phyloP scores from a whole-genome alignment of 371 early-diverging fungal species.

The Mucor lusitanicus region DNA sequence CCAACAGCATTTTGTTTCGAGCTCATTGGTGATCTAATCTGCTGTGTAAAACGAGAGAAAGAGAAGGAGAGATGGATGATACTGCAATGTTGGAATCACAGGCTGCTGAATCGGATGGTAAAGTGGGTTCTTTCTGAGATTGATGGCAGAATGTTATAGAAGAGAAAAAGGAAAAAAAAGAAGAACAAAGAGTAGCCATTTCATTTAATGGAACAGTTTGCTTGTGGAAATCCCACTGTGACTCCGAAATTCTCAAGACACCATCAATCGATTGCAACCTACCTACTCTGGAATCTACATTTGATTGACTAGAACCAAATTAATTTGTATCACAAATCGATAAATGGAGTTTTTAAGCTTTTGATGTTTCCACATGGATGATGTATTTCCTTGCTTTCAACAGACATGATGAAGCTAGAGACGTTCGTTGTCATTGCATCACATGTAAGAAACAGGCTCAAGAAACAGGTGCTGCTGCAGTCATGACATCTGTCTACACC shows the following conservation, averaged over 20 bases:
- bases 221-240: neutral
- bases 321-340: neutral
- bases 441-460: too few species aligned
- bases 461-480: too few species aligned
- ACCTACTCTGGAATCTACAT: neutral
- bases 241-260: neutral
- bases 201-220: too few species aligned
- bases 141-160: neutral
- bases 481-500: too few species aligned
- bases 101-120: too few species aligned
- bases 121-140: too few species aligned
- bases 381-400: too few species aligned
- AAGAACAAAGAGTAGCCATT: neutral
- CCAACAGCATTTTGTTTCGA: slow-evolving; percentile 11
- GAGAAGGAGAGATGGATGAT: neutral
- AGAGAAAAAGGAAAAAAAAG: neutral
- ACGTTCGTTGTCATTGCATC: too few species aligned
- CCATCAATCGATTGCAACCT: neutral
- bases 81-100: neutral
- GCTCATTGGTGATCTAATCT: slow-evolving; percentile 1
- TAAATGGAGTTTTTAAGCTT: too few species aligned
- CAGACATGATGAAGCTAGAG: too few species aligned
- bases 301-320: neutral
- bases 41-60: neutral
- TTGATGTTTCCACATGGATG: too few species aligned